phyloP scores from a whole-genome alignment of 345 rosid species.

The Arabidopsis arenosa region DNA sequence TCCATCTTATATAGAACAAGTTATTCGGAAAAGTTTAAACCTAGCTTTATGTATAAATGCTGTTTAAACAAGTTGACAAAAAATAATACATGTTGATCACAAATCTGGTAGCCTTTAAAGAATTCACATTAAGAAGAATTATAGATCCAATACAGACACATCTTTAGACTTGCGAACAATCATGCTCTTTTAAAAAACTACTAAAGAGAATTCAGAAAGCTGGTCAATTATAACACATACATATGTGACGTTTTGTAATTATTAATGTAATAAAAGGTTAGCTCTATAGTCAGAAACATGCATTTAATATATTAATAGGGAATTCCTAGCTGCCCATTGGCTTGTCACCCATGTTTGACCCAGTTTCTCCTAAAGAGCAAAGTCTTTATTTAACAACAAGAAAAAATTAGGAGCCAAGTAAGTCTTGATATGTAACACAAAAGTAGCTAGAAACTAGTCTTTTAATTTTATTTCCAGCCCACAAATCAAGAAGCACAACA shows the following conservation, averaged over 20 bases:
- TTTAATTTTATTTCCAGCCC: no score
- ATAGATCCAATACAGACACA: conserved; percentile 16
- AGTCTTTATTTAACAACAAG: background rate
- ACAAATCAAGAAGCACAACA: background rate
- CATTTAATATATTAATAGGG: conserved; percentile 23
- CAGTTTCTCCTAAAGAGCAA: background rate
- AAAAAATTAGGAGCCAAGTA: background rate
- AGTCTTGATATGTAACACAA: background rate
- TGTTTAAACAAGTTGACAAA: conserved; percentile 9
- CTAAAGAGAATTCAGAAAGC: background rate
- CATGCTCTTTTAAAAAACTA: background rate
- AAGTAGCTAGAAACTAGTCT: no score
- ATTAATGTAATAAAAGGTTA: conserved; percentile 8
- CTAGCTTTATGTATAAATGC: background rate
- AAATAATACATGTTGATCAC: background rate
- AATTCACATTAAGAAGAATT: background rate
- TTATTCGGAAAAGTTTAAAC: background rate
- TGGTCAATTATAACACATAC: background rate
- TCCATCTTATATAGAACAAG: no score
- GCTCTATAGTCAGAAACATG: conserved; percentile 1
- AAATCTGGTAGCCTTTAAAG: conserved; percentile 10
- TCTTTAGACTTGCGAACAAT: conserved; percentile 7
- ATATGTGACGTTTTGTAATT: background rate
- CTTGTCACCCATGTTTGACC: conserved; percentile 41
- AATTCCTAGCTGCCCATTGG: background rate